These are phyloP conservation scores for Plectosphaerella cucumerina DNA, from an alignment of 2,329 filamentous ascomycete genomes.

Conservation along the genomic window DNA sequence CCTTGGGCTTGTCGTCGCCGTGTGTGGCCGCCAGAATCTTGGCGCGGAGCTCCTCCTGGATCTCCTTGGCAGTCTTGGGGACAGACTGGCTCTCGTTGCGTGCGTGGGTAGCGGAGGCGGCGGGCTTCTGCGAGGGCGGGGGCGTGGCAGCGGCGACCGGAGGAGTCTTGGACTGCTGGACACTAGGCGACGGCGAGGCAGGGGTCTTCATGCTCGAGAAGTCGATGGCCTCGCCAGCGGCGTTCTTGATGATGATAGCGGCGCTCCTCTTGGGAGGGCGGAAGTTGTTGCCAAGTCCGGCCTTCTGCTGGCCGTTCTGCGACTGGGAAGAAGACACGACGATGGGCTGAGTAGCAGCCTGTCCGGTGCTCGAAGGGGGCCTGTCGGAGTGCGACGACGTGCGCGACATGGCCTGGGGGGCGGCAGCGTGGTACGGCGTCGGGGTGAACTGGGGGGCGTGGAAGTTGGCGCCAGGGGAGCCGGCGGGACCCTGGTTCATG, in stretches of 20 bases:
- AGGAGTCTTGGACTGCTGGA: conserved; percentile 58
- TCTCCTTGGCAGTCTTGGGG: conserved; percentile 74
- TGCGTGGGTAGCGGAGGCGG: conserved; percentile 56
- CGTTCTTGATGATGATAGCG: conserved; percentile 80
- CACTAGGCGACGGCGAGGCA: conserved; percentile 50
- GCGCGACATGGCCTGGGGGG: conserved; percentile 68
- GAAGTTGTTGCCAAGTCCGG: conserved; percentile 40
- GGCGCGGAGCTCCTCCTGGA: conserved; percentile 76
- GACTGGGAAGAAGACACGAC: conserved; percentile 60
- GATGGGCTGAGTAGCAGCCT: conserved; percentile 50
- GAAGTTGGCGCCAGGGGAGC: conserved; percentile 37
- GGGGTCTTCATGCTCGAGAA: conserved; percentile 58
- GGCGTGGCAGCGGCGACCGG: conserved; percentile 70
- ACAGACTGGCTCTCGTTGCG: conserved; percentile 66
- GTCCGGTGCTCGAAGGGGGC: conserved; percentile 61
- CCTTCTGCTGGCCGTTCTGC: conserved; percentile 53
- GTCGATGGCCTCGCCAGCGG: conserved; percentile 72
- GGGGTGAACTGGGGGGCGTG: conserved; percentile 42
- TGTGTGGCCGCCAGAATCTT: conserved; percentile 64
- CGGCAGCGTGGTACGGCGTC: conserved; percentile 30
- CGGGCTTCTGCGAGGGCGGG: conserved; percentile 73
- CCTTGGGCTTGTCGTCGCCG: conserved; percentile 21
- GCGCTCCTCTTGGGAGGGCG: conserved; percentile 62
- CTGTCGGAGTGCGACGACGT: conserved; percentile 74
- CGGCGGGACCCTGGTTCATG: conserved; percentile 32